These are phyloP conservation scores for Carex parvula DNA, from an alignment of 176 grass and related monocot genomes.

Conservation along the genomic window DNA sequence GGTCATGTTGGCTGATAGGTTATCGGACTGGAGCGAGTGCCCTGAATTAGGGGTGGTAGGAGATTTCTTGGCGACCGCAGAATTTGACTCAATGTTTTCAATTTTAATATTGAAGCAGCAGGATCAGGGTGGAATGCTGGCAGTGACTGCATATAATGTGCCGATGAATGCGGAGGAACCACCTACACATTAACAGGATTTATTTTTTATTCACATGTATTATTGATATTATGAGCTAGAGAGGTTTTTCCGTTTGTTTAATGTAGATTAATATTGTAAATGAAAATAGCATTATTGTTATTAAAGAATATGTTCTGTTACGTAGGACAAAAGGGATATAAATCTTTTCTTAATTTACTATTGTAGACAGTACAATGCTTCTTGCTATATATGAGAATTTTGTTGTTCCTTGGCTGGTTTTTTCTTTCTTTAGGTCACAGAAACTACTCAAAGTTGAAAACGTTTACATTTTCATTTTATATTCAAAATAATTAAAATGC, in stretches of 20 bases:
- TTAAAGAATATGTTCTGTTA: neutral
- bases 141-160: slow-evolving; percentile 9
- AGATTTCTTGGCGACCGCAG: slow-evolving; percentile 67
- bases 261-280: slow-evolving; percentile 16
- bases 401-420: neutral
- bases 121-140: slow-evolving; percentile 56
- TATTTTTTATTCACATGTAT: neutral
- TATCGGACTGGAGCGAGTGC: slow-evolving; percentile 76
- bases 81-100: slow-evolving; percentile 61
- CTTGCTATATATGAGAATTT: neutral
- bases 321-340: neutral
- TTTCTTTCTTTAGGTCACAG: neutral
- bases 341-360: neutral
- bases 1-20: slow-evolving; percentile 47
- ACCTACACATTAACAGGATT: neutral
- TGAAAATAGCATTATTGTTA: neutral
- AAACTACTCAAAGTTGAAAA: neutral
- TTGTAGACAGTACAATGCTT: neutral
- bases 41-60: slow-evolving; percentile 77
- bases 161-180: neutral
- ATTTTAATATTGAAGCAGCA: slow-evolving; percentile 89
- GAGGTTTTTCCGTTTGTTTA: neutral
- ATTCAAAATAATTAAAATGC: neutral
- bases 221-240: slow-evolving; percentile 9
- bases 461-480: neutral